Base-by-base conservation (phyloP, 106 monocot genomes). In the Platanthera guangdongensis region DNA sequence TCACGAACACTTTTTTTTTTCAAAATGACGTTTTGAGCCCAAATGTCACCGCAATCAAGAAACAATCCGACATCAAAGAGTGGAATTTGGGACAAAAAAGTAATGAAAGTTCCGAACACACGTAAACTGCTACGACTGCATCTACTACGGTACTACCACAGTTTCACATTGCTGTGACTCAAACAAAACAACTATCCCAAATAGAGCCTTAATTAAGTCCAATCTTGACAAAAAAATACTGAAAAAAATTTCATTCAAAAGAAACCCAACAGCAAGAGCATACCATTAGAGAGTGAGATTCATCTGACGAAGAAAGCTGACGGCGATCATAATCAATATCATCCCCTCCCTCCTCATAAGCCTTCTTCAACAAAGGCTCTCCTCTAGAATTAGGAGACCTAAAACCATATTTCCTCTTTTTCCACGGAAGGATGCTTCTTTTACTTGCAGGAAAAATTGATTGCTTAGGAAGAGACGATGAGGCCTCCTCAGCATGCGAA, bases 261-360 rank as follows among this genome's bases (percentile, higher is more conserved):
- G 60, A 9, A 45, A 10, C 14, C 60, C 21, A 81, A 75, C 10
- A 11, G 19, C 18, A 51, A 74, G 60, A 68, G 64, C 71, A 50
- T 81, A 90, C 90, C 83, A 69, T 51, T 73, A 13, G 19, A 68
- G 53, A 80, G 21, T 76, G 52, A 70, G 93, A 94, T 79, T 88
- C 93, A 81, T 94, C 93, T 50, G 90, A 88, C 10, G 90, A 86
- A 72, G 82, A 90, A 75, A 94, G 68, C 74, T 86, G 86, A 48
- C 91, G 85, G 3, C 94, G 84, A 65, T 91, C 94, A 84, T 78
- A 85, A 57, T 94, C 94, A 57, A 94, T 94, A 80, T 94, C 94
- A 80, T 94, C 94, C 2, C 93, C 93, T 8, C 94, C 94, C 4
- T 87, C 87, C 39, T 91, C 89, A 80, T 86, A 84, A 47, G 74